Percentiles rank a stretch among this genome's conserved stretches.
phyloP scores from a whole-genome alignment of 768 basidiomycete genomes.

The Baorangia bicolor region DNA sequence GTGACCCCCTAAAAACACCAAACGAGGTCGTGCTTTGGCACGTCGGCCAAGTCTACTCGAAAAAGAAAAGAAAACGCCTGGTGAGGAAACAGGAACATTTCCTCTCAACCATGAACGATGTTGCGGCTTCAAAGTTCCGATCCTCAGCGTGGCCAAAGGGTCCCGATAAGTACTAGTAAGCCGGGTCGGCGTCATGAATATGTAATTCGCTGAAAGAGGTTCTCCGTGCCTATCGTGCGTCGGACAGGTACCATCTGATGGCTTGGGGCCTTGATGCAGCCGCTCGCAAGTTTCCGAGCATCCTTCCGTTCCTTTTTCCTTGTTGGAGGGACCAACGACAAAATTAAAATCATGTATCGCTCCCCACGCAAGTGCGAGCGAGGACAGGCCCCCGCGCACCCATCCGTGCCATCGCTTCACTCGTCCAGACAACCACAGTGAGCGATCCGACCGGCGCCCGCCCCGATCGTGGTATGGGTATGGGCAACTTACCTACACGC shows the following conservation, averaged over 20 bases:
- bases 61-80: too few relatives aligned
- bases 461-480: too few relatives aligned
- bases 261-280: neutral
- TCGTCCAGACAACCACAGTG: neutral
- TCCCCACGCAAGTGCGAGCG: neutral
- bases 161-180: neutral
- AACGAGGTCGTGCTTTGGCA: neutral
- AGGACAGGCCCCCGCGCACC: neutral
- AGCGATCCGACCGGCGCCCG: too few relatives aligned
- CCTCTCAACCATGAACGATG: too few relatives aligned
- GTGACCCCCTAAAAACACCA: too few relatives aligned
- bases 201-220: neutral
- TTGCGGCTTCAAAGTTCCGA: neutral
- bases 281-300: neutral
- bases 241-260: constrained; percentile 5
- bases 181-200: neutral
- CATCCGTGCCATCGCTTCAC: neutral
- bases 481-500: too few relatives aligned
- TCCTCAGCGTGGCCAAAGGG: neutral
- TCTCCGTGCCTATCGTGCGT: neutral
- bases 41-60: neutral
- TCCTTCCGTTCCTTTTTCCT: neutral
- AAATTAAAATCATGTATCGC: neutral
- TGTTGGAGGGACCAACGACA: neutral
- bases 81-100: neutral